These are phyloP conservation scores for Irpex lacteus DNA, from an alignment of 1,284 basidiomycete genomes.

Conservation along the genomic window DNA sequence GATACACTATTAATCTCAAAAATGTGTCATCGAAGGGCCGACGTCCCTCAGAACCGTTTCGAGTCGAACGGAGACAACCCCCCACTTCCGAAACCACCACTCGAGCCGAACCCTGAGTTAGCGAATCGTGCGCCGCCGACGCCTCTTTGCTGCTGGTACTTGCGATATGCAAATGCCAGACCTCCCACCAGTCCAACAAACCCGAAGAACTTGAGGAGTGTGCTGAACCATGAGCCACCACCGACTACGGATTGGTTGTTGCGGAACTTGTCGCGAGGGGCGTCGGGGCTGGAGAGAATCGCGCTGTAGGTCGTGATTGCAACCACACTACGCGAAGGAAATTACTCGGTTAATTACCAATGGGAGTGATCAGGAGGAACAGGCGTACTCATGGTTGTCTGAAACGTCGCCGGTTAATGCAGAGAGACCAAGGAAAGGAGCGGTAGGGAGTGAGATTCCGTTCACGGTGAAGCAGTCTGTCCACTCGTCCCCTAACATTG, in stretches of 20 bases:
- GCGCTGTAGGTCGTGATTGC: slow-evolving; percentile 68
- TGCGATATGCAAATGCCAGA: slow-evolving; percentile 58
- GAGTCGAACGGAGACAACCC: slow-evolving; percentile 15
- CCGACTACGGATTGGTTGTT: slow-evolving; percentile 12
- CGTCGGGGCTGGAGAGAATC: slow-evolving; percentile 49
- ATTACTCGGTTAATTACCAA: slow-evolving; percentile 24
- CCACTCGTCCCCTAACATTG: slow-evolving; percentile 92
- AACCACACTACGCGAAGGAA: slow-evolving; percentile 51
- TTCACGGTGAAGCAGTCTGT: slow-evolving; percentile 84
- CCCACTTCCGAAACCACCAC: slow-evolving; percentile 17
- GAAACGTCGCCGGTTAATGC: slow-evolving; percentile 93
- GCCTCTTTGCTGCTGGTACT: slow-evolving; percentile 45
- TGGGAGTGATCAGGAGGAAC: not conserved
- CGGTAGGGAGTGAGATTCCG: slow-evolving; percentile 63
- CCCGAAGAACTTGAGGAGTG: slow-evolving; percentile 62
- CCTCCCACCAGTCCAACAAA: slow-evolving; percentile 58
- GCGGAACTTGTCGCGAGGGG: slow-evolving; percentile 49
- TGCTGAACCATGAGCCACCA: slow-evolving; percentile 42
- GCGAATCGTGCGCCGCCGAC: slow-evolving; percentile 22
- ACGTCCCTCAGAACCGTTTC: slow-evolving; percentile 14
- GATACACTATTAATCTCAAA: slow-evolving; percentile 1
- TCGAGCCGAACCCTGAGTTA: slow-evolving; percentile 23
- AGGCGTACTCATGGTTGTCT: slow-evolving; percentile 79
- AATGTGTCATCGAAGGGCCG: not conserved
- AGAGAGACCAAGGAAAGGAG: slow-evolving; percentile 87